These are phyloP conservation scores for Globisporangium polare DNA, from an alignment of 352 stramenopile genomes.

Conservation along the genomic window DNA sequence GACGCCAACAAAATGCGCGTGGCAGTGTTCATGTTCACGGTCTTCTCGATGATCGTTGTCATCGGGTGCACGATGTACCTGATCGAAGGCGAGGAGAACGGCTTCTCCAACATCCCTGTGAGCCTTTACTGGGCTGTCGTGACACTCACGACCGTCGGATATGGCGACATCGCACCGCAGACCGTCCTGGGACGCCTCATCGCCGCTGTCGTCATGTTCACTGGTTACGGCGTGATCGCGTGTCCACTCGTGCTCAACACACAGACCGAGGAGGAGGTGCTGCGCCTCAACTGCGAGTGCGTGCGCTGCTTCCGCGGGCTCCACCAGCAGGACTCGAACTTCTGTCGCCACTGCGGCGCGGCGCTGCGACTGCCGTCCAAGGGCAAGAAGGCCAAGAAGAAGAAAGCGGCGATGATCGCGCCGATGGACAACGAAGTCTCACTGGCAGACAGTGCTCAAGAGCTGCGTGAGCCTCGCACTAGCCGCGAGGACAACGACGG, in stretches of 20 bases:
- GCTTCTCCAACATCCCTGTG: conserved; percentile 67
- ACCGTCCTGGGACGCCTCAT: conserved; percentile 46
- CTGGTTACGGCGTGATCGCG: conserved; percentile 46
- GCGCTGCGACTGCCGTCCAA: conserved; percentile 30
- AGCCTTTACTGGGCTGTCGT: conserved; percentile 54
- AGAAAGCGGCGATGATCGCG: conserved; percentile 6
- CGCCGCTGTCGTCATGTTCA: conserved; percentile 48
- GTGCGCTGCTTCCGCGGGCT: conserved; percentile 34
- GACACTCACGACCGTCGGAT: conserved; percentile 52
- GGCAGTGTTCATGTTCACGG: conserved; percentile 67
- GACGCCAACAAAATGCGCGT: conserved; percentile 78
- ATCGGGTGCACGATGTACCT: conserved; percentile 84
- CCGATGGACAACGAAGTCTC: not conserved
- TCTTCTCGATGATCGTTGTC: conserved; percentile 76
- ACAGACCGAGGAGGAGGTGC: conserved; percentile 27
- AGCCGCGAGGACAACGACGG: not conserved
- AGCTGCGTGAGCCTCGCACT: not conserved
- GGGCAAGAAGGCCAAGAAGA: conserved; percentile 24
- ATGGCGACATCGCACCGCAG: conserved; percentile 46
- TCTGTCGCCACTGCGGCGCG: conserved; percentile 38
- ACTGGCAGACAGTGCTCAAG: not conserved
- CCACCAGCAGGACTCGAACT: conserved; percentile 49
- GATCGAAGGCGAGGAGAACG: conserved; percentile 72
- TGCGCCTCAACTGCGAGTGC: conserved; percentile 40
- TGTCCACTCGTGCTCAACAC: conserved; percentile 46